phyloP scores from a whole-genome alignment of 768 basidiomycete genomes.

The Kwoniella dendrophila region DNA sequence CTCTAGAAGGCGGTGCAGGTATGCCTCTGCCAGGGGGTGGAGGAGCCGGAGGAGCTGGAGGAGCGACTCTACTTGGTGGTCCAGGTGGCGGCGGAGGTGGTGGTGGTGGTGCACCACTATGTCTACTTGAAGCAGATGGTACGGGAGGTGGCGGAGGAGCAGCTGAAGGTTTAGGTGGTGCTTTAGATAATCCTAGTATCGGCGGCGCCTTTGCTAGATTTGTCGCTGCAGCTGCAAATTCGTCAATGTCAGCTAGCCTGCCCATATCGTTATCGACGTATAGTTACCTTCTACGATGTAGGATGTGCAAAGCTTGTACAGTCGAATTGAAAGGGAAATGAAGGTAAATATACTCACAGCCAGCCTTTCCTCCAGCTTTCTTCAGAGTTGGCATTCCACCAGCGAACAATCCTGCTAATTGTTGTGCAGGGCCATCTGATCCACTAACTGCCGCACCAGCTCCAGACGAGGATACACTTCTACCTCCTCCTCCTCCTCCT shows the following conservation, averaged over 20 bases:
- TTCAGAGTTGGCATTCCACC: constrained; percentile 90
- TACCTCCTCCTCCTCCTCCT: constrained; percentile 22
- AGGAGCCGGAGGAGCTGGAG: constrained; percentile 52
- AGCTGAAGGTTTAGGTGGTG: constrained; percentile 46
- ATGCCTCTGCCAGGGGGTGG: constrained; percentile 32
- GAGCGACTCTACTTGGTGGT: constrained; percentile 39
- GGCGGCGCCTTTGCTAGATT: constrained; percentile 53
- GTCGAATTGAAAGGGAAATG: constrained; percentile 9
- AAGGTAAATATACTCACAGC: constrained; percentile 20
- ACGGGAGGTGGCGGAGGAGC: constrained; percentile 34
- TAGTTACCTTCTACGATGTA: background rate
- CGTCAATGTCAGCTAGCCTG: too few relatives aligned
- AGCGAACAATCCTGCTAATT: constrained; percentile 81
- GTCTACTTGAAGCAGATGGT: constrained; percentile 31
- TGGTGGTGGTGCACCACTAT: constrained; percentile 39
- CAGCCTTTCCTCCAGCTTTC: constrained; percentile 65
- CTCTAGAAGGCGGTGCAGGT: constrained; percentile 48
- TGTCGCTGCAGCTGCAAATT: constrained; percentile 66
- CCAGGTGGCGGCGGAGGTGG: constrained; percentile 40
- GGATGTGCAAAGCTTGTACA: background rate
- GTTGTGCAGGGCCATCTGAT: constrained; percentile 66
- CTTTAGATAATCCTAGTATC: constrained; percentile 51
- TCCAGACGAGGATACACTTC: constrained; percentile 21
- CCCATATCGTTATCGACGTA: too few relatives aligned
- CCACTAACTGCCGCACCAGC: constrained; percentile 49